These are phyloP conservation scores for Magnusiomyces starmeri DNA, from an alignment of 1,139 yeast species.

Conservation along the genomic window DNA sequence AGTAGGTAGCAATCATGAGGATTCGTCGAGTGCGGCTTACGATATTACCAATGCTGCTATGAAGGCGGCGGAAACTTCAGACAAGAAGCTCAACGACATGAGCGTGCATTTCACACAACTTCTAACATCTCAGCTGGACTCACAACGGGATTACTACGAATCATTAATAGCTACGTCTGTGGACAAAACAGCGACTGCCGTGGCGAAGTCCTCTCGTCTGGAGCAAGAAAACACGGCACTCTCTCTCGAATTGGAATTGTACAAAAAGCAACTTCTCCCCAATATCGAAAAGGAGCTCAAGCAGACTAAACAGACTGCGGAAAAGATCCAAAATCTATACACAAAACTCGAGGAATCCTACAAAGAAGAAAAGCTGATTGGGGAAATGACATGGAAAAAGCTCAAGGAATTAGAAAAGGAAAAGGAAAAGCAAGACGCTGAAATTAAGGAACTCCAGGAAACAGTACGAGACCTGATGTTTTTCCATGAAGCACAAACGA, in stretches of 20 bases:
- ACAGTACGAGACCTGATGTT: conserved; percentile 80
- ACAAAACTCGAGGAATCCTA: conserved; percentile 30
- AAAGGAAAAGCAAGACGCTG: conserved; percentile 39
- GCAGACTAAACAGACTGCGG: conserved; percentile 34
- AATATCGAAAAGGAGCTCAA: conserved; percentile 20
- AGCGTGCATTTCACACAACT: conserved; percentile 77
- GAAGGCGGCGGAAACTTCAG: conserved; percentile 12
- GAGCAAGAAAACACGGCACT: conserved; percentile 28
- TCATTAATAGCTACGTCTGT: conserved; percentile 43
- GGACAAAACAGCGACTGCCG: conserved; percentile 28
- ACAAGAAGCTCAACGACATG: conserved; percentile 43
- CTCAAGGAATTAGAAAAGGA: conserved; percentile 43
- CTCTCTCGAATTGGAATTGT: conserved; percentile 16
- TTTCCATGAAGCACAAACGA: conserved; percentile 64
- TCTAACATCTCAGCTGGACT: conserved; percentile 71
- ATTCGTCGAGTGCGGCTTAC: conserved; percentile 1
- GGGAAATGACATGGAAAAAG: conserved; percentile 51
- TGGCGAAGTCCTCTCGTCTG: conserved; percentile 36
- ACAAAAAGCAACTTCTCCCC: conserved; percentile 17
- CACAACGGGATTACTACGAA: conserved; percentile 86
- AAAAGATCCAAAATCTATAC: conserved; percentile 26
- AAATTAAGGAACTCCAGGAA: conserved; percentile 42
- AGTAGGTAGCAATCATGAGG: neutral
- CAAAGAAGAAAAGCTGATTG: conserved; percentile 46
- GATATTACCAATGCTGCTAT: conserved; percentile 14